Base-by-base conservation (phyloP, 345 rosid species). In the Lepidium africanum region DNA sequence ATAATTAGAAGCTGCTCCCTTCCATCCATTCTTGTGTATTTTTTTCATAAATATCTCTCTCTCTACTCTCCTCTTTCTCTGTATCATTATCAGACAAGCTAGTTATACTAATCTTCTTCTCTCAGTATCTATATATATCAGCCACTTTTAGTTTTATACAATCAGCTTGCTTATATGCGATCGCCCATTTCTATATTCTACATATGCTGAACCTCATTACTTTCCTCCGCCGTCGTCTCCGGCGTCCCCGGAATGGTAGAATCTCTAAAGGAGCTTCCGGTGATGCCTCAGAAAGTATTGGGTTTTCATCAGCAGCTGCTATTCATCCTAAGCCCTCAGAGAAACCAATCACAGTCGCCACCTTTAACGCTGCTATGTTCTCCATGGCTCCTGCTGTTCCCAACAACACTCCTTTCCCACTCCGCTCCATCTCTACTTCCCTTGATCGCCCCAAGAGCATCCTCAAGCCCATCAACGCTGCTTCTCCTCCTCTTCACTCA, bases 311-410 rank as follows among this genome's bases (percentile, higher is more conserved):
- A 67, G 19, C 81, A 81, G 65, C 78, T 15, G 53, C 81, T 59
- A 21, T 50, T 19, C 71, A 72, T 16, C 62, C 63, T 0, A 74
- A 79, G 49, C 60, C 87, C 53, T 58, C 87, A 1, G 82, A 63
- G 56, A 80, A 73, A 68, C 59, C 82, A 12, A 81, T 93, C 41
- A 83, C 85, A 46, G n/a, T 90, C 9, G 98, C 96, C 9, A 90
- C 87, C 49, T 93, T 93, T 66, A 93, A 88, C 71, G 98, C 96
- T 43, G 87, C 92, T 14, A 71, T 90, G 84, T 93, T 93, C 73
- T 88, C 92, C 4, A 88, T 93, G 98, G 98, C 98, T 4, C 96
- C 95, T 5, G 96, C 82, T 21, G 84, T 88, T 45, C 91, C 92
- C 9, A 77, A 69, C 37, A 61, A 63, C 45, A 56, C 38, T 2